Conservation (phyloP, 129 eudicot genomes). For the Artemisia tridentata region DNA sequence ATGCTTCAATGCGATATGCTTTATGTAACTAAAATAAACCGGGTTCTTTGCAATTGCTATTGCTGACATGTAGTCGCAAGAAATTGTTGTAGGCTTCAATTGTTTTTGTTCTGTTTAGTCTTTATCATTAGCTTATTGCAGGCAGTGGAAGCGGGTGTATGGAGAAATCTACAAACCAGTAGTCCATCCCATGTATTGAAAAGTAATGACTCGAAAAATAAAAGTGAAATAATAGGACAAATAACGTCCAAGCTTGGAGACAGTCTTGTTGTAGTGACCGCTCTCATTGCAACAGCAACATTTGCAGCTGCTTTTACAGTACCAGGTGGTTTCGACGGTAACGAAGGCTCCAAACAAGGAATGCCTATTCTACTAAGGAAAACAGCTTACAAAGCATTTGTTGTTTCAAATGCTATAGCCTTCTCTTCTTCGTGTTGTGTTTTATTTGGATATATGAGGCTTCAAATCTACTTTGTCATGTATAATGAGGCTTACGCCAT, state of each 20-base stretch:
- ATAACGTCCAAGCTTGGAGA: not conserved
- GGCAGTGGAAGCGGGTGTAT: not conserved
- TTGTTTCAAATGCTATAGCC: not conserved
- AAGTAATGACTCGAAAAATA: not conserved
- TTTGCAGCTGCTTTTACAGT: conserved; percentile 4
- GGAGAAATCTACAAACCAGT: not conserved
- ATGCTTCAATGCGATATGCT: not conserved
- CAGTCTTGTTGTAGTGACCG: not conserved
- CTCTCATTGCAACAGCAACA: conserved; percentile 9
- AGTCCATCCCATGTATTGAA: not conserved
- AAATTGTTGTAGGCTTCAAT: not conserved
- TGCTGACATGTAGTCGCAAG: not conserved
- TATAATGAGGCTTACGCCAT: too few species aligned
- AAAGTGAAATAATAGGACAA: too few species aligned
- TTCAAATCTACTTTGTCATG: not conserved
- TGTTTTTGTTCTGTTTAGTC: too few species aligned
- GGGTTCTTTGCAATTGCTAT: too few species aligned
- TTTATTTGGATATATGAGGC: not conserved
- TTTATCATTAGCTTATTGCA: not conserved
- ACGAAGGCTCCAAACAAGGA: not conserved
- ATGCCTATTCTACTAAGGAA: not conserved
- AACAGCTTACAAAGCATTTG: not conserved
- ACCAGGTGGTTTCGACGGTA: not conserved
- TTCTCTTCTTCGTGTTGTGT: not conserved
- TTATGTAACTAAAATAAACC: not conserved